Conservation (phyloP, 2,329 filamentous ascomycete genomes). For the Metarhizium rileyi region DNA sequence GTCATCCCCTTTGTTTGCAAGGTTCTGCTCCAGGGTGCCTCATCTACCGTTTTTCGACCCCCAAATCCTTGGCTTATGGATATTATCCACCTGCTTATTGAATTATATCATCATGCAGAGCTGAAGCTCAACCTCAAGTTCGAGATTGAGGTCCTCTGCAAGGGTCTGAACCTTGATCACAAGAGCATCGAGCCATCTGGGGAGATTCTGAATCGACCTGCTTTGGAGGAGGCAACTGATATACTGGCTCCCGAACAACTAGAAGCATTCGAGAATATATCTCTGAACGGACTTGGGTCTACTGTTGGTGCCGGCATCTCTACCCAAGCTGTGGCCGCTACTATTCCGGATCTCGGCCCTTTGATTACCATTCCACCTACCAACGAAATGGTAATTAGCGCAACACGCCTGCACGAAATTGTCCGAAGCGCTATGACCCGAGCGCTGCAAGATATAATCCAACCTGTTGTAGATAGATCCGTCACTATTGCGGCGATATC, state of each 20-base stretch:
- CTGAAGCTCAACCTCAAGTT: slow-evolving; percentile 96
- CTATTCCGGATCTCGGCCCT: slow-evolving; percentile 74
- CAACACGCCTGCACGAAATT: slow-evolving; percentile 60
- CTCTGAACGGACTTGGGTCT: slow-evolving; percentile 63
- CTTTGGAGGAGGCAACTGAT: slow-evolving; percentile 52
- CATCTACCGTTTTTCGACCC: slow-evolving; percentile 81
- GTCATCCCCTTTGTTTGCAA: slow-evolving; percentile 98
- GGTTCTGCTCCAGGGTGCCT: slow-evolving; percentile 73
- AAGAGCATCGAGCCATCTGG: slow-evolving; percentile 83
- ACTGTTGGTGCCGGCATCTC: slow-evolving; percentile 64
- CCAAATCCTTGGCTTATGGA: slow-evolving; percentile 99
- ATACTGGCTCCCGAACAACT: slow-evolving; percentile 55
- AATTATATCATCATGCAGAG: slow-evolving; percentile 87
- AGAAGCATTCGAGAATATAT: slow-evolving; percentile 75
- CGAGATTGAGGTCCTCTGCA: slow-evolving; percentile 95
- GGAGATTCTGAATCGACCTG: slow-evolving; percentile 69
- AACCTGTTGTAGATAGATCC: slow-evolving; percentile 91
- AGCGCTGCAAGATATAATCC: slow-evolving; percentile 91
- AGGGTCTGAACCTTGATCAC: slow-evolving; percentile 83
- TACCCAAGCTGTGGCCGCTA: slow-evolving; percentile 65
- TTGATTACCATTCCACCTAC: slow-evolving; percentile 72
- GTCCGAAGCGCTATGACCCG: slow-evolving; percentile 79
- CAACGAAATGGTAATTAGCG: slow-evolving; percentile 68
- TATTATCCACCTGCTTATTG: slow-evolving; percentile 80
- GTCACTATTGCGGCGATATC: slow-evolving; percentile 97